Percentiles rank a stretch among this genome's conserved stretches.
Evolutionary conservation across 805 yeast species (phyloP).

Genomic region (Nakazawaea populi): DNA sequence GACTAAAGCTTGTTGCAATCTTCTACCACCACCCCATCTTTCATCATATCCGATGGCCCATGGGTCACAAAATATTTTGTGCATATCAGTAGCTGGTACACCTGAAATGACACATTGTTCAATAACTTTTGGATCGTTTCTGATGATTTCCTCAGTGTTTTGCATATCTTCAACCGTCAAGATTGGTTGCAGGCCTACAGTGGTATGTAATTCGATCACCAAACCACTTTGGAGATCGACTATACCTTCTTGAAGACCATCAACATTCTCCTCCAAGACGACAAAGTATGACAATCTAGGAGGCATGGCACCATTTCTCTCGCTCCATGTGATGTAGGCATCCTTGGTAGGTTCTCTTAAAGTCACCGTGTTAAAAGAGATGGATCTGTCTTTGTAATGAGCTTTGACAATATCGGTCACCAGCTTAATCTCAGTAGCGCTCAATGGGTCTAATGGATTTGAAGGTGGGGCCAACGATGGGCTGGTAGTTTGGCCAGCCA

Average conservation of each 20-base stretch:
- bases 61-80: constrained; percentile 57
- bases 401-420: constrained; percentile 39
- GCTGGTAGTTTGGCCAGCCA: constrained; percentile 45
- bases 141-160: constrained; percentile 46
- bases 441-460: constrained; percentile 58
- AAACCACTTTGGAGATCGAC: constrained; percentile 40
- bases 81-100: constrained; percentile 40
- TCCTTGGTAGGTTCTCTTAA: constrained; percentile 54
- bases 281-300: constrained; percentile 54
- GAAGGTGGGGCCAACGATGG: constrained; percentile 35
- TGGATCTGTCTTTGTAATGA: constrained; percentile 29
- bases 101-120: constrained; percentile 58
- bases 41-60: constrained; percentile 71
- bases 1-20: constrained; percentile 64
- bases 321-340: constrained; percentile 51
- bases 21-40: constrained; percentile 57
- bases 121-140: constrained; percentile 53
- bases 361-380: constrained; percentile 52
- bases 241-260: constrained; percentile 54
- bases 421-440: constrained; percentile 44
- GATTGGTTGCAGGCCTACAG: constrained; percentile 56
- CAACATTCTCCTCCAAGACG: constrained; percentile 37
- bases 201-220: constrained; percentile 33
- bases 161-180: constrained; percentile 53
- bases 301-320: constrained; percentile 42